Evolutionary conservation across 202 grass and related monocot species (phyloP).

Genomic region (Dendrocalamus latiflorus): DNA sequence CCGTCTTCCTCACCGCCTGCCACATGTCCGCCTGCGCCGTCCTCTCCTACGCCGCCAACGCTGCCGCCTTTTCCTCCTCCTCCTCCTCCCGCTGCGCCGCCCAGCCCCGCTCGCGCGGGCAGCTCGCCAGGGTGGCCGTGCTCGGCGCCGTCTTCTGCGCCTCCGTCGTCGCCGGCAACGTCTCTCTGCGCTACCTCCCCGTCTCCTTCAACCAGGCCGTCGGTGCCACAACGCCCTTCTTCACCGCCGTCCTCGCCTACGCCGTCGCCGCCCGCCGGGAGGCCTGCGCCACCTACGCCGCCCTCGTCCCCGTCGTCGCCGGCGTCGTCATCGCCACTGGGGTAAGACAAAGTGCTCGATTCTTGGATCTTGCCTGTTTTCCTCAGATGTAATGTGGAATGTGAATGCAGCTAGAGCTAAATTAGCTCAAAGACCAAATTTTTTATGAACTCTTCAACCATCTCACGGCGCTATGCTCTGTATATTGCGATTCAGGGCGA

Average conservation of each 20-base stretch:
- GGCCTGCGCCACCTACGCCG: constrained; percentile 64
- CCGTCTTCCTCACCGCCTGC: constrained; percentile 79
- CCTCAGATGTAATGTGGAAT: background rate
- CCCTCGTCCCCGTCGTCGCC: constrained; percentile 74
- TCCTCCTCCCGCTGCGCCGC: background rate
- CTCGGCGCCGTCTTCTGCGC: constrained; percentile 86
- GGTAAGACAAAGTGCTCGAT: constrained; percentile 2
- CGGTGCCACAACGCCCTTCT: constrained; percentile 96
- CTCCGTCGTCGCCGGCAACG: constrained; percentile 84
- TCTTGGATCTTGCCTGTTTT: background rate
- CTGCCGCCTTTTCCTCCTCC: constrained; percentile 9
- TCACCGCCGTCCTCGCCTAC: constrained; percentile 82
- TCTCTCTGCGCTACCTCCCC: constrained; percentile 90
- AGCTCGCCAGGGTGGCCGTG: constrained; percentile 65
- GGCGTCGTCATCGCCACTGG: constrained; percentile 82
- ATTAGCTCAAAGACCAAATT: background rate
- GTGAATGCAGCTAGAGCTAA: background rate
- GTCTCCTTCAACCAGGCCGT: constrained; percentile 98
- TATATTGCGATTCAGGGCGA: constrained; percentile 49
- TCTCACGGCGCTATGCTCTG: background rate
- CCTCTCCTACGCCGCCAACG: constrained; percentile 45
- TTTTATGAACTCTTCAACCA: background rate
- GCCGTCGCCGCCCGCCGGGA: constrained; percentile 47
- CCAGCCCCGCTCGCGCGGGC: constrained; percentile 35
- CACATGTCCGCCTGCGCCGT: constrained; percentile 90